Conservation (phyloP, 2,329 filamentous ascomycete species). For the Sclerotinia subarctica region DNA sequence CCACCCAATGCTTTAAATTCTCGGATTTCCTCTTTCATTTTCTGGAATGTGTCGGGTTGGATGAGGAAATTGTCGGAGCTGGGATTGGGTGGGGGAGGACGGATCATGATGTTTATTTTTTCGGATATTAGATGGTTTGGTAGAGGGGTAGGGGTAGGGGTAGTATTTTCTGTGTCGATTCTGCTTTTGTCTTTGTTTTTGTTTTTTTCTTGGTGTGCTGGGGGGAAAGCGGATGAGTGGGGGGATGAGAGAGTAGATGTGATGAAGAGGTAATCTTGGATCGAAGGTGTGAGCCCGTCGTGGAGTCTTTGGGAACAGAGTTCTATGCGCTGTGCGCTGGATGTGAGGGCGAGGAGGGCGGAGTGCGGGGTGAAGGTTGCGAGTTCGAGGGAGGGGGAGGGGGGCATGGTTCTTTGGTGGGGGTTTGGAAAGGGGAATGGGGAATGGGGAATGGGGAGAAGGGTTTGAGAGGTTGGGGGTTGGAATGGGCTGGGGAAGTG, state of each 20-base stretch:
- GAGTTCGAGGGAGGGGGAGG: conserved; percentile 44
- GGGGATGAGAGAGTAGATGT: too few species aligned
- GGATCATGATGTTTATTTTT: conserved; percentile 47
- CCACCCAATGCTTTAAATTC: conserved; percentile 39
- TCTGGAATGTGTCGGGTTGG: background rate
- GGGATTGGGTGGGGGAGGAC: conserved; percentile 39
- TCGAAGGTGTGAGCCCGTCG: conserved; percentile 44
- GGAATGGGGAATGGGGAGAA: background rate
- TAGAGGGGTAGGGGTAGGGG: too few species aligned
- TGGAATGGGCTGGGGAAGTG: background rate
- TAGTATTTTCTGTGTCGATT: too few species aligned
- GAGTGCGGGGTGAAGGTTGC: conserved; percentile 47
- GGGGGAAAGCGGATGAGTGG: too few species aligned
- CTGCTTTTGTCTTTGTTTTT: too few species aligned
- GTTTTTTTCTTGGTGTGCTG: too few species aligned
- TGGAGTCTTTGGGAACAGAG: conserved; percentile 44
- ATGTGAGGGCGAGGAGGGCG: conserved; percentile 42
- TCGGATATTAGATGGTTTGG: too few species aligned
- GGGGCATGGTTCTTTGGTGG: too few species aligned
- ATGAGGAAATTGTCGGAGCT: background rate
- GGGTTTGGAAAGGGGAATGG: too few species aligned
- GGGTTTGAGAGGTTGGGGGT: background rate
- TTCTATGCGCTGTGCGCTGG: conserved; percentile 51
- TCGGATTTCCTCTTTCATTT: conserved; percentile 44
- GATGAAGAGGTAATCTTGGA: conserved; percentile 27